These are phyloP conservation scores for Kalaharituber pfeilii DNA, from an alignment of 2,329 filamentous ascomycete genomes.

Conservation along the genomic window DNA sequence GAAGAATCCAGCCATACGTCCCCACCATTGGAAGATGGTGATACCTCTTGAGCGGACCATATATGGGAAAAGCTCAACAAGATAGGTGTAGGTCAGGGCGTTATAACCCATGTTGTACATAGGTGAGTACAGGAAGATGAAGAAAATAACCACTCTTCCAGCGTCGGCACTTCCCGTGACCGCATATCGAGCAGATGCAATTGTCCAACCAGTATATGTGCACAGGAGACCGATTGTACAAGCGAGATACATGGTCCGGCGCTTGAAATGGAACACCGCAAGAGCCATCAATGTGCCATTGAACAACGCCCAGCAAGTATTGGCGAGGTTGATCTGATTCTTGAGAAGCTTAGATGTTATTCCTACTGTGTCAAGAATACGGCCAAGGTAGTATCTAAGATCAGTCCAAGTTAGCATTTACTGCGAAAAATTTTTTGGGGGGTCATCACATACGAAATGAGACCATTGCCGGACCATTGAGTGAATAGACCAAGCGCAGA, in stretches of 20 bases:
- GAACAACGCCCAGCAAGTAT: conserved; percentile 13
- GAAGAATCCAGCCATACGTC: conserved; percentile 33
- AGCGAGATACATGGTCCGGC: conserved; percentile 16
- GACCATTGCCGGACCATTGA: conserved; percentile 33
- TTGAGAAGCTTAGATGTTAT: conserved; percentile 21
- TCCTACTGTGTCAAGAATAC: conserved; percentile 18
- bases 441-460: conserved; percentile 27
- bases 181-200: conserved; percentile 28
- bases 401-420: conserved; percentile 17
- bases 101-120: conserved; percentile 51
- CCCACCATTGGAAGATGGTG: conserved; percentile 27
- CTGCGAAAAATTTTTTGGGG: conserved; percentile 18
- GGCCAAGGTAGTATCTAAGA: conserved; percentile 24
- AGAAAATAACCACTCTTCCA: conserved; percentile 29
- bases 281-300: conserved; percentile 7
- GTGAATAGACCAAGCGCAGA: conserved; percentile 34
- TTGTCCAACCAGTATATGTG: conserved; percentile 29
- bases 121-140: conserved; percentile 33
- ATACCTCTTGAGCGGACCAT: conserved; percentile 41
- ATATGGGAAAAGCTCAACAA: conserved; percentile 44
- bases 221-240: conserved; percentile 28
- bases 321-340: conserved; percentile 23
- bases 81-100: conserved; percentile 32
- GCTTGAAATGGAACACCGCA: conserved; percentile 9
- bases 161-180: conserved; percentile 24